Base-by-base conservation (phyloP, 148 eudicot species). In the Cornus kousa region DNA sequence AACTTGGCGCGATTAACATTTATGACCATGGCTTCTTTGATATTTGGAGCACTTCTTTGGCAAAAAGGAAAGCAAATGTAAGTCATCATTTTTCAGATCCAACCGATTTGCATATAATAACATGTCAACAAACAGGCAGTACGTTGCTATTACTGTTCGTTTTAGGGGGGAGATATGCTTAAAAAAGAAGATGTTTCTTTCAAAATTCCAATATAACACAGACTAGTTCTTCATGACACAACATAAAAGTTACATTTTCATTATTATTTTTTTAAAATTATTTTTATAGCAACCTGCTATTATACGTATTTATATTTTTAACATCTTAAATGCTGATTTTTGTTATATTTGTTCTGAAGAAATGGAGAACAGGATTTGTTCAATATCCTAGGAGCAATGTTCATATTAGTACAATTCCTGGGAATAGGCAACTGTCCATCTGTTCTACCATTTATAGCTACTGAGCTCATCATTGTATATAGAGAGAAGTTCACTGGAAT, bases 41-140 rank as follows among this genome's bases (percentile, higher is more conserved):
- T 80, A 2, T 67, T 87, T 6, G 89, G 87, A n/a, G 60, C 80
- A n/a, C 5, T 87, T 7, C 76, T 84, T 32, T 84, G 87, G 89
- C 39, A 77, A 28, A 68, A 82, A 62, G 89, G 87, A 35, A 67
- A 59, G 1, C 67, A 82, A 53, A 74, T 78, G 89, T 87, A 71
- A 71, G 83, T 48, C 68, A 33, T 43, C 40, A 7, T 46, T 64
- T 35, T 8, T 60, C 17, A 22, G 46, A 43, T 43, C 9, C 48
- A 43, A 43, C 9, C 1, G 5, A 43, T 5, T 43, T 43, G 5
- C 48, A 43, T 43, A 43, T 43, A 28, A 28, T 28, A 28, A 5
- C 48, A 43, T 43, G 48, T 43, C 48, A 43, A 43, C 48, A 43
- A 43, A 7, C 48, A 43, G 48, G 48, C 48, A 43, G n/a, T 28